Percentiles rank a stretch among this genome's conserved stretches.
phyloP scores from a whole-genome alignment of 345 rosid genomes.

The Brassica carinata region DNA sequence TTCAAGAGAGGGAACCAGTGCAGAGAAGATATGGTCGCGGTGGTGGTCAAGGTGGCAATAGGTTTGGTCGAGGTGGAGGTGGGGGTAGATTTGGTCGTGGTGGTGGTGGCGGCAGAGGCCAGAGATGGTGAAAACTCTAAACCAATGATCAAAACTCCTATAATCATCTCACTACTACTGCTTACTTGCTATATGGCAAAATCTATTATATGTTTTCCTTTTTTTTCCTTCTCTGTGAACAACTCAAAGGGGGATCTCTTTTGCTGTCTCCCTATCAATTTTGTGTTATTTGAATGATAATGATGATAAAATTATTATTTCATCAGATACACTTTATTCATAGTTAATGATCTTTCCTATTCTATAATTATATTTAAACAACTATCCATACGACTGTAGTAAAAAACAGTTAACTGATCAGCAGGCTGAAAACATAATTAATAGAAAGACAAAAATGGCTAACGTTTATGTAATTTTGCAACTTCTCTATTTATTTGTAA shows the following conservation, averaged over 20 bases:
- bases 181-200: not conserved
- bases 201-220: not conserved
- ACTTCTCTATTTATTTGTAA: too few relatives aligned
- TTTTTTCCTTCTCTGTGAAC: not conserved
- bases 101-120: conserved; percentile 47
- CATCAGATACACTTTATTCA: not conserved
- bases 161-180: not conserved
- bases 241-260: conserved; percentile 14
- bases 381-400: not conserved
- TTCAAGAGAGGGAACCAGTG: conserved; percentile 64
- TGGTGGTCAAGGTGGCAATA: conserved; percentile 43
- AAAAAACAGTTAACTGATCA: too few relatives aligned
- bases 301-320: conserved; percentile 23
- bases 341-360: not conserved
- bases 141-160: not conserved
- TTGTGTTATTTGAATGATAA: conserved; percentile 40
- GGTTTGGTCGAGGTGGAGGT: conserved; percentile 39
- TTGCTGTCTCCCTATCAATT: conserved; percentile 22
- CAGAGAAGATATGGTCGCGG: conserved; percentile 35
- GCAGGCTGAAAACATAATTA: too few relatives aligned
- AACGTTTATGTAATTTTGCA: too few relatives aligned
- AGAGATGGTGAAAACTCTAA: conserved; percentile 29
- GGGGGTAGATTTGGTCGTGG: conserved; percentile 38
- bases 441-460: too few relatives aligned
- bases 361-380: not conserved